Percentiles rank a stretch among this genome's conserved stretches.
Conservation (phyloP, 164 flowering plant genomes). For the Nymphaea thermarum region DNA sequence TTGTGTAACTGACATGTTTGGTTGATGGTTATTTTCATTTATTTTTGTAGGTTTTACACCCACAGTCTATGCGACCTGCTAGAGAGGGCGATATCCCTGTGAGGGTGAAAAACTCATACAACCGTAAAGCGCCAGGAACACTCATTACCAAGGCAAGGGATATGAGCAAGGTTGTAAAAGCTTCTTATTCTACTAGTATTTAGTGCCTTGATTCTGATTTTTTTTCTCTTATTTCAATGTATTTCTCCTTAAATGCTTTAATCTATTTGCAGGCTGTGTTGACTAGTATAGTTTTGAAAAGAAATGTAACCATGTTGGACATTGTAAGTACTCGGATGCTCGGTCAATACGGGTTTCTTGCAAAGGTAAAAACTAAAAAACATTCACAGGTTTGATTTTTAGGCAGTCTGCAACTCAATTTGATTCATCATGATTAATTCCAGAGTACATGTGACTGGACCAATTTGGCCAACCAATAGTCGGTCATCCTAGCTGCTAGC, state of each 20-base stretch:
- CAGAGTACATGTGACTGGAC: too few species aligned
- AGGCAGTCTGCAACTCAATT: too few species aligned
- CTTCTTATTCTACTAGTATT: background rate
- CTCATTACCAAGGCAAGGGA: slow-evolving; percentile 70
- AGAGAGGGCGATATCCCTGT: slow-evolving; percentile 93
- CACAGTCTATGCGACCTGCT: slow-evolving; percentile 97
- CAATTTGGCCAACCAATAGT: too few species aligned
- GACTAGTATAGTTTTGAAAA: slow-evolving; percentile 89
- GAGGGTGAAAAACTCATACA: slow-evolving; percentile 90
- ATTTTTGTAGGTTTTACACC: slow-evolving; percentile 76
- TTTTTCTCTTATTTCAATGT: background rate
- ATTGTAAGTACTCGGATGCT: slow-evolving; percentile 96
- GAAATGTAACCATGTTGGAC: slow-evolving; percentile 97
- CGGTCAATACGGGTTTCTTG: slow-evolving; percentile 93
- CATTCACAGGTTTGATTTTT: too few species aligned
- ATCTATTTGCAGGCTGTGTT: slow-evolving; percentile 54
- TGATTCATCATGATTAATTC: too few species aligned
- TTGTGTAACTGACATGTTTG: too few species aligned
- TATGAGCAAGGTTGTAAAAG: slow-evolving; percentile 62
- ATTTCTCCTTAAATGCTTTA: background rate
- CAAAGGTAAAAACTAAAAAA: slow-evolving; percentile 35
- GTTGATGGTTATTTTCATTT: background rate
- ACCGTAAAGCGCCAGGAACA: slow-evolving; percentile 91
- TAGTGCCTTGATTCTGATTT: background rate
- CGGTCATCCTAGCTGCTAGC: background rate